Evolutionary conservation across 805 yeast species (phyloP).

Genomic region (Komagataella pastoris): DNA sequence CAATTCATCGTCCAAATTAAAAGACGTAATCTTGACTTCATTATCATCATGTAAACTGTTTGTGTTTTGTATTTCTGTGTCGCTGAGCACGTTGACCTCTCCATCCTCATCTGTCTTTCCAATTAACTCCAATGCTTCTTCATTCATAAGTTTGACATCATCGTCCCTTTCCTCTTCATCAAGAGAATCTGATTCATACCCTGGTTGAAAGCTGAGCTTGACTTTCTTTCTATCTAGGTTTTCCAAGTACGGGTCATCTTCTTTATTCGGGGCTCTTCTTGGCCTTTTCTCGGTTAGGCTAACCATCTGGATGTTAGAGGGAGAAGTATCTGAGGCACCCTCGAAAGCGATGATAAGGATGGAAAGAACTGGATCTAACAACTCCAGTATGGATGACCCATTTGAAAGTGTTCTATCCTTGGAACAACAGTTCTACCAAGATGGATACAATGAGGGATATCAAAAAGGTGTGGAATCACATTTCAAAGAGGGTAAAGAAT

Average conservation of each 20-base stretch:
- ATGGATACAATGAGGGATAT: slow-evolving; percentile 65
- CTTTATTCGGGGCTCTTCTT: neutral
- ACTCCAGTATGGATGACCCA: neutral
- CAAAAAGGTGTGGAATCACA: slow-evolving; percentile 47
- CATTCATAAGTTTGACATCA: slow-evolving; percentile 1
- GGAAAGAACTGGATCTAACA: neutral
- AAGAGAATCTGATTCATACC: slow-evolving; percentile 11
- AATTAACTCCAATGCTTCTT: neutral
- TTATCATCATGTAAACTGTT: slow-evolving; percentile 1
- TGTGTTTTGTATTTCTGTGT: slow-evolving; percentile 1
- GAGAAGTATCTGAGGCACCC: neutral
- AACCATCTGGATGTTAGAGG: neutral
- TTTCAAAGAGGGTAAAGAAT: slow-evolving; percentile 65
- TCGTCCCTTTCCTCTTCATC: slow-evolving; percentile 10
- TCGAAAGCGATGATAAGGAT: neutral
- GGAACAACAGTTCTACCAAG: slow-evolving; percentile 49
- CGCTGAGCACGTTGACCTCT: slow-evolving; percentile 5
- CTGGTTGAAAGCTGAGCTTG: slow-evolving; percentile 3
- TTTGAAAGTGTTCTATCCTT: slow-evolving; percentile 43
- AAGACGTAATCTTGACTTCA: slow-evolving; percentile 44
- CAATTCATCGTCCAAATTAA: slow-evolving; percentile 42
- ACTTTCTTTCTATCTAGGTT: slow-evolving; percentile 5
- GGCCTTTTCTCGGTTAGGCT: neutral
- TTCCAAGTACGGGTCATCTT: neutral
- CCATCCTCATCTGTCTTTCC: slow-evolving; percentile 4